Base-by-base conservation (phyloP, 176 grass and related monocot species). In the Aegilops tauschii region DNA sequence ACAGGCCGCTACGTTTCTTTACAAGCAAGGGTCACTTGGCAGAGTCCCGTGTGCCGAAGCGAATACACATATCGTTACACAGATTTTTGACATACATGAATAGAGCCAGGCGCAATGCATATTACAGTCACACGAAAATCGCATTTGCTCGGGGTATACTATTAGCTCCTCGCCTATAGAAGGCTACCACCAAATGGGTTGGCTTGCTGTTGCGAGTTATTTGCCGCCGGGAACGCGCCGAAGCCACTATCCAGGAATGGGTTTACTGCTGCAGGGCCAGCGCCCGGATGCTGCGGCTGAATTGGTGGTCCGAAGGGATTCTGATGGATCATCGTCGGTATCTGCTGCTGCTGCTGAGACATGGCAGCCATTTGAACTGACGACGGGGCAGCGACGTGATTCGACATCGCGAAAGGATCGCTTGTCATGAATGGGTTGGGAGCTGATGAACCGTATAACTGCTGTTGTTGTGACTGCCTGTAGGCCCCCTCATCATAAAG, bases 351-450 rank as follows among this genome's bases (percentile, higher is more conserved):
- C 67, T 93, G 94, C 79, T 93, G 90, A 69, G 90, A 85, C 90
- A 99, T 93, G 62, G 92, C 74, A 45, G 92, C 90, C 94, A 94
- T 99, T 88, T 99, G 97, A 90, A 99, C 97, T 5, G 92, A 91
- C 14, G 94, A 92, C 1, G 90, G 92, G 6, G 92, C 82, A 4
- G 92, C 90, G 9, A 99, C 87, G 61, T 97, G 94, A 54, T 77
- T 94, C 2, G 97, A 97, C 87, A 93, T 87, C 2, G 83, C 69
- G 4, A 99, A 99, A 80, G 94, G 90, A 86, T 93, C 94, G 21
- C 83, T 89, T 52, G 79, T 74, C 94, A 97, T 91, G 82, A 97
- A 99, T 31, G 97, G 97, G 31, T 99, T 97, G 82, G 90, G 87
- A 32, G 85, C 86, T 47, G 90, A 61, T 13, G 94, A 82, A 81